Evolutionary conservation across 495 filamentous ascomycete genomes (phyloP), one percentile per base, ranked within the genome.

Genomic region (Penicillium roqueforti): DNA sequence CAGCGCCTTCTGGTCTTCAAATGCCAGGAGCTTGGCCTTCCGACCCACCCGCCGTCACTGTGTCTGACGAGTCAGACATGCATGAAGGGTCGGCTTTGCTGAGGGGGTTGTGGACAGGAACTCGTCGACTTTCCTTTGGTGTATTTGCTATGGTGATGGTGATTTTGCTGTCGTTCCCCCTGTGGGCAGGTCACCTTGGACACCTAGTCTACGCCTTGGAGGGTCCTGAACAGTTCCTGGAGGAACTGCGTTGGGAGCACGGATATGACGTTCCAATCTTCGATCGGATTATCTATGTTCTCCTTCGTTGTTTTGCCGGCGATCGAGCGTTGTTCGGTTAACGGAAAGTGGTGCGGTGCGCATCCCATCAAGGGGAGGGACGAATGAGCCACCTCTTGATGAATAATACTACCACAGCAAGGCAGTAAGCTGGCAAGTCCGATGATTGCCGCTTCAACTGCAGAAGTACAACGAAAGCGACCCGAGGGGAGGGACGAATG

Each of bases 321-420:
- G 46, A 49, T 8, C 46, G 46, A 22, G 11, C 20, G 1, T 11
- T 18, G 13, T 23, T 16, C 20, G 46, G 46, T 49, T 49, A 8
- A 36, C 0, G 13, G 45, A 18, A 47, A 5, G 25, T 18, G 43
- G 3, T 47, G 9, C 13, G 25, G 13, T 29, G 10, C 11, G 20
- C 41, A 26, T 9, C n/a, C 9, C 25, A 45, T 29, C 42, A 18
- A 45, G 42, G 14, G 46, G 46, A 48, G 46, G 32, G 46, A 38
- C 46, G 45, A 37, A 37, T 48, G 45, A 14, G 45, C 45, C 45
- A n/a, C 45, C 31, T 26, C 45, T 48, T 16, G 45, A 34, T 44
- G 25, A 3, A 6, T 5, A 36, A n/a, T 18, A 14, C 8, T 28
- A 28, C 14, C 26, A 6, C 43, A 3, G 10, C 46, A 48, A 48